These are phyloP conservation scores for Aspergillus neotritici DNA, from an alignment of 2,329 filamentous ascomycete genomes.

Conservation along the genomic window DNA sequence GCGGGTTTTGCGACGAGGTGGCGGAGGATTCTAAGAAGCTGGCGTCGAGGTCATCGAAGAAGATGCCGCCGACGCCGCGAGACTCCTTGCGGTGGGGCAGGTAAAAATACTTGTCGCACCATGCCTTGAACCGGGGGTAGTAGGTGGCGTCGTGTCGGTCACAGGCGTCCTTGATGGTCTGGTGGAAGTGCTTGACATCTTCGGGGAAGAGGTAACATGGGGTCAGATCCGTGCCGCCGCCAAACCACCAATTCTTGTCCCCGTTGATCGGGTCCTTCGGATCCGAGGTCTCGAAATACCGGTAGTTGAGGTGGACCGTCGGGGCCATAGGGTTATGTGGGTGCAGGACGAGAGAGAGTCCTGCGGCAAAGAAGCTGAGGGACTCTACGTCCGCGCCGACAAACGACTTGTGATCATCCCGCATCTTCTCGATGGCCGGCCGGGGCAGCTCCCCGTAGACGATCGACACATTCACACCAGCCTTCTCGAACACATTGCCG, in stretches of 20 bases:
- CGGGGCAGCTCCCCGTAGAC: slow-evolving; percentile 89
- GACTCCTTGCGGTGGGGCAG: slow-evolving; percentile 85
- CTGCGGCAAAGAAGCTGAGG: slow-evolving; percentile 91
- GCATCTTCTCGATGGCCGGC: slow-evolving; percentile 86
- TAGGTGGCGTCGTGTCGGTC: slow-evolving; percentile 89
- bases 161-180: slow-evolving; percentile 84
- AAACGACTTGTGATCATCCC: slow-evolving; percentile 87
- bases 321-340: slow-evolving; percentile 94
- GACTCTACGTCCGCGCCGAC: slow-evolving; percentile 69
- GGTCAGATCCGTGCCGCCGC: slow-evolving; percentile 88
- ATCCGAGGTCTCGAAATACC: slow-evolving; percentile 95
- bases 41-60: slow-evolving; percentile 93
- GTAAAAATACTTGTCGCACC: slow-evolving; percentile 97
- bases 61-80: slow-evolving; percentile 89
- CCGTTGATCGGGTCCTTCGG: slow-evolving; percentile 64
- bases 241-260: slow-evolving; percentile 89
- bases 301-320: slow-evolving; percentile 96
- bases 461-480: slow-evolving; percentile 87
- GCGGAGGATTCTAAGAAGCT: slow-evolving; percentile 35
- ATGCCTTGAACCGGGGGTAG: slow-evolving; percentile 92
- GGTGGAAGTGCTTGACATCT: slow-evolving; percentile 94
- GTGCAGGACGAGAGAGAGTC: slow-evolving; percentile 87
- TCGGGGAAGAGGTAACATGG: slow-evolving; percentile 94
- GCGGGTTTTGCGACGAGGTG: slow-evolving; percentile 63
- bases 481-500: slow-evolving; percentile 96